Conservation (phyloP, 2,329 filamentous ascomycete genomes). For the Fusarium sp. region DNA sequence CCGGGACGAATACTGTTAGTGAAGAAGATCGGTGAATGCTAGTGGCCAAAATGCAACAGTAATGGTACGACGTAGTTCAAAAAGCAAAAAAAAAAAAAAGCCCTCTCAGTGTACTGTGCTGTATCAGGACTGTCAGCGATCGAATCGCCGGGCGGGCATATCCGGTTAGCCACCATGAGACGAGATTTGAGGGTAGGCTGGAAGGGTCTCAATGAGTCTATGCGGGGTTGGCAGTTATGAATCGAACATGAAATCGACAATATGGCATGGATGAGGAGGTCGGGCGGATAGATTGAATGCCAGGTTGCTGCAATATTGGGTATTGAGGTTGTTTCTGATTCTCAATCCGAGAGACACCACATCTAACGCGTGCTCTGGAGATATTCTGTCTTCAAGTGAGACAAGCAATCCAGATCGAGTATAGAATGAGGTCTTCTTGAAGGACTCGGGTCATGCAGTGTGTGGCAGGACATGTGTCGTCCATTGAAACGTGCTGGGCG, state of each 20-base stretch:
- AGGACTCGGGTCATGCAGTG: conserved; percentile 41
- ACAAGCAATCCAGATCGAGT: conserved; percentile 40
- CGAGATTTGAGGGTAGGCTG: conserved; percentile 8
- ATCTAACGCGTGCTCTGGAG: conserved; percentile 24
- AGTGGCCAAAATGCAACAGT: conserved; percentile 27
- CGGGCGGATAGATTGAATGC: conserved; percentile 31
- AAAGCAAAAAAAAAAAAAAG: conserved; percentile 45
- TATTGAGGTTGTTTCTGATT: conserved; percentile 19
- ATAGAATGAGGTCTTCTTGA: conserved; percentile 38
- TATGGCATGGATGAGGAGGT: conserved; percentile 15
- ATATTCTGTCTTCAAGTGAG: conserved; percentile 32
- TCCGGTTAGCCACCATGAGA: conserved; percentile 31
- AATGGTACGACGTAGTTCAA: conserved; percentile 42
- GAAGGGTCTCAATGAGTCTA: conserved; percentile 18
- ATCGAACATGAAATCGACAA: conserved; percentile 26
- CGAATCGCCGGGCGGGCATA: conserved; percentile 30
- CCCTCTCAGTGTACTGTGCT: conserved; percentile 11
- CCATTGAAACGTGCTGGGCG: conserved; percentile 54
- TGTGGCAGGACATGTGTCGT: conserved; percentile 56
- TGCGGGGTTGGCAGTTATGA: conserved; percentile 27
- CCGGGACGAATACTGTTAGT: not conserved
- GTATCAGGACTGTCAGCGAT: conserved; percentile 19
- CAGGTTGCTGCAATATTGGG: conserved; percentile 17
- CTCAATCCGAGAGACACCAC: conserved; percentile 35
- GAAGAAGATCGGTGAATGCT: conserved; percentile 14